Percentiles rank a stretch among this genome's conserved stretches.
These are phyloP conservation scores for Suhomyces panamericanus DNA, from an alignment of 1,139 yeast genomes.

Conservation along the genomic window DNA sequence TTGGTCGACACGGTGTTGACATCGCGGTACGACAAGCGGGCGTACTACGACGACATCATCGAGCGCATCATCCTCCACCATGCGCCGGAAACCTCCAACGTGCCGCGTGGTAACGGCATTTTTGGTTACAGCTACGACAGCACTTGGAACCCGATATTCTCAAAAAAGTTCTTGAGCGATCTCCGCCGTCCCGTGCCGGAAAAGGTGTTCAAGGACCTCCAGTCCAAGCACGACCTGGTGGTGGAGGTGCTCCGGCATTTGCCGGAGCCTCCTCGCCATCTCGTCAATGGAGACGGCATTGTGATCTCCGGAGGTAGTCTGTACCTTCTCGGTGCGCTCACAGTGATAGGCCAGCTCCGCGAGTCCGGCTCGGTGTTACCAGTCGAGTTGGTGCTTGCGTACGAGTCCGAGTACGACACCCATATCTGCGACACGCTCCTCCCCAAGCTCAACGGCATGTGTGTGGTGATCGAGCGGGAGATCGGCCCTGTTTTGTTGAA, in stretches of 20 bases:
- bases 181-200: constrained; percentile 15
- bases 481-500: constrained; percentile 27
- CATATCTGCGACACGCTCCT: constrained; percentile 19
- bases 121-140: constrained; percentile 13
- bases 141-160: constrained; percentile 13
- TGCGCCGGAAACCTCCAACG: constrained; percentile 10
- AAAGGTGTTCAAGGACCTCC: constrained; percentile 21
- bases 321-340: constrained; percentile 22
- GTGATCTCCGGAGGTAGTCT: constrained; percentile 22
- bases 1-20: constrained; percentile 12
- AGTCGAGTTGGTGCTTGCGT: constrained; percentile 19
- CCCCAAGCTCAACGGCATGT: constrained; percentile 22
- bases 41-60: constrained; percentile 14
- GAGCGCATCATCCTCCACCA: constrained; percentile 14
- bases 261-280: constrained; percentile 16
- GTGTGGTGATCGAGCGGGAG: constrained; percentile 38
- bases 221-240: constrained; percentile 12
- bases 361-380: constrained; percentile 23
- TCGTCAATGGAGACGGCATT: constrained; percentile 18
- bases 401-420: constrained; percentile 20
- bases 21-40: constrained; percentile 11
- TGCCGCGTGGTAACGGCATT: constrained; percentile 11
- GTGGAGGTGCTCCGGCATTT: constrained; percentile 15
- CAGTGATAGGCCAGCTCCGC: constrained; percentile 21
- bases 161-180: constrained; percentile 11